Percentiles rank a stretch among this genome's conserved stretches.
These are phyloP conservation scores for Cladophialophora yegresii DNA, from an alignment of 2,329 filamentous ascomycete genomes.

Conservation along the genomic window DNA sequence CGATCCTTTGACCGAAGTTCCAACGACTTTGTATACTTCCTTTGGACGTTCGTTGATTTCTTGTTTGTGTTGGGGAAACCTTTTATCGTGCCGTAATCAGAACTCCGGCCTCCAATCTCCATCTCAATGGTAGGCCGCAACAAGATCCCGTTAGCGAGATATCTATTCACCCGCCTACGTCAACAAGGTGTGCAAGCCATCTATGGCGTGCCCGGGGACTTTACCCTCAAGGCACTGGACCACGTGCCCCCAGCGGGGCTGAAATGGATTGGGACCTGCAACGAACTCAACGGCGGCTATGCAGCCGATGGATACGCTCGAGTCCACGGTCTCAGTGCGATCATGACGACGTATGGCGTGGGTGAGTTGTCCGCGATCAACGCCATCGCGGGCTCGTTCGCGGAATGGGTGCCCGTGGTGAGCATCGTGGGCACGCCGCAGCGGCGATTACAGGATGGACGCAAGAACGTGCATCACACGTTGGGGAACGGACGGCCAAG, in stretches of 20 bases:
- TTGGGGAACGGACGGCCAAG: constrained; percentile 53
- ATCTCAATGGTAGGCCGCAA: not conserved
- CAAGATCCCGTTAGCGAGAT: constrained; percentile 43
- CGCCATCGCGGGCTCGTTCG: constrained; percentile 52
- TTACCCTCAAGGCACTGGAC: constrained; percentile 52
- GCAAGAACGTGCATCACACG: constrained; percentile 42
- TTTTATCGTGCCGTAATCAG: not conserved
- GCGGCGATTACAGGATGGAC: constrained; percentile 50
- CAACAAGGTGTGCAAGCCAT: constrained; percentile 53
- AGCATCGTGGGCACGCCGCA: constrained; percentile 61
- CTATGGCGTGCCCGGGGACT: constrained; percentile 56
- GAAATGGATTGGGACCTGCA: constrained; percentile 62
- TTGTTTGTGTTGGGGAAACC: not conserved
- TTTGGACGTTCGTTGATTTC: not conserved
- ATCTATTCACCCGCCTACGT: constrained; percentile 53
- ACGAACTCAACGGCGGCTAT: constrained; percentile 67
- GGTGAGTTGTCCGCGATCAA: constrained; percentile 51
- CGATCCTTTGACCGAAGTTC: not conserved
- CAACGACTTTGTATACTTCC: not conserved
- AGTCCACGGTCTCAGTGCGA: constrained; percentile 43
- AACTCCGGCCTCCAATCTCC: not conserved
- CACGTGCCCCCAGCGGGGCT: constrained; percentile 57
- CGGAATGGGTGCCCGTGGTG: constrained; percentile 60
- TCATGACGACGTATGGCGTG: constrained; percentile 63
- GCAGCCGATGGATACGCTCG: constrained; percentile 77